These are phyloP conservation scores for Ogataea saltuana DNA, from an alignment of 805 yeast species.

Conservation along the genomic window DNA sequence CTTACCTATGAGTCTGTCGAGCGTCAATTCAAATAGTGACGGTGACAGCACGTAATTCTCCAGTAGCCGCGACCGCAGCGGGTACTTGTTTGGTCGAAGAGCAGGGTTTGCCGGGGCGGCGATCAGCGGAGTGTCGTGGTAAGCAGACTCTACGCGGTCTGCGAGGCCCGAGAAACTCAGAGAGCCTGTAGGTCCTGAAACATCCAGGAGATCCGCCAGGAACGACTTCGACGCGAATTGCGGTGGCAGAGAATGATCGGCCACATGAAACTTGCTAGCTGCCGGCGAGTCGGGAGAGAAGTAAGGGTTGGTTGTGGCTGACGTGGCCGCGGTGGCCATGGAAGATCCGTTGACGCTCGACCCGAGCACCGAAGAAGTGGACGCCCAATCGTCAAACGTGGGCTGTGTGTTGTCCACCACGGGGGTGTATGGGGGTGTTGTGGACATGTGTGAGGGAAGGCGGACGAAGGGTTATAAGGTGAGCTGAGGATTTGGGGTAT, in stretches of 20 bases:
- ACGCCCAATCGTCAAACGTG: slow-evolving; percentile 14
- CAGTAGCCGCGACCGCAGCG: slow-evolving; percentile 18
- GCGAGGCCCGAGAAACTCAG: too few species aligned
- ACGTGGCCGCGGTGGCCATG: slow-evolving; percentile 3
- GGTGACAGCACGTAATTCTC: slow-evolving; percentile 25
- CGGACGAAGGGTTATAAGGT: background rate
- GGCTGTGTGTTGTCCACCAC: slow-evolving; percentile 8
- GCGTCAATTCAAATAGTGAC: slow-evolving; percentile 20
- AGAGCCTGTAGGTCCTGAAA: background rate
- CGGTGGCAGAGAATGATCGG: background rate
- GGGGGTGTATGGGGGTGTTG: slow-evolving; percentile 21
- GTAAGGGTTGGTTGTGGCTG: slow-evolving; percentile 12
- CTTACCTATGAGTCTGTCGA: slow-evolving; percentile 26
- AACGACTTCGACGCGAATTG: slow-evolving; percentile 1
- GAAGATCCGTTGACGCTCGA: background rate
- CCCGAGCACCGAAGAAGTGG: slow-evolving; percentile 6
- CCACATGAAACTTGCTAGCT: background rate
- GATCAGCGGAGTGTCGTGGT: slow-evolving; percentile 4
- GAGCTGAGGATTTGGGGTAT: background rate
- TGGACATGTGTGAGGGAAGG: slow-evolving; percentile 9
- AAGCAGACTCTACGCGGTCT: too few species aligned
- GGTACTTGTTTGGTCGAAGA: slow-evolving; percentile 14
- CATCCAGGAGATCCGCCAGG: background rate
- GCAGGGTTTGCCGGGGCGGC: slow-evolving; percentile 4
- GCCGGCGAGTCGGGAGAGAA: slow-evolving; percentile 16